Evolutionary conservation across 345 rosid genomes (phyloP).

Genomic region (Citrus glauca): DNA sequence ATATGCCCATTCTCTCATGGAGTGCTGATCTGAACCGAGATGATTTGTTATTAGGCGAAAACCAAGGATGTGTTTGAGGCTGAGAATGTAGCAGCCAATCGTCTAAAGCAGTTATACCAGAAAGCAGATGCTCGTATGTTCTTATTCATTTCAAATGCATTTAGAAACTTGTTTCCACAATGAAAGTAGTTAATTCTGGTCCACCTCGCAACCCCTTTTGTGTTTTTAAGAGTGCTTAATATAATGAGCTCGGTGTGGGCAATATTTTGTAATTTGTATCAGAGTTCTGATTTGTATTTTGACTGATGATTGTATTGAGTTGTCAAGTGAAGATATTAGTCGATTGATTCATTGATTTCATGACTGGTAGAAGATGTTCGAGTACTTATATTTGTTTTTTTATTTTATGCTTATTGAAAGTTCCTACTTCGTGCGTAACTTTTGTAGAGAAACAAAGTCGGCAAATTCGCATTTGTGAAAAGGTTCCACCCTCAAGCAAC

Average conservation of each 20-base stretch:
- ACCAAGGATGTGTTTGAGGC: constrained; percentile 37
- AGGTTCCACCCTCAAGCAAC: constrained; percentile 72
- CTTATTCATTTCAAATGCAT: constrained; percentile 11
- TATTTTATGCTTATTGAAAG: constrained; percentile 5
- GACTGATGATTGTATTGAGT: not conserved
- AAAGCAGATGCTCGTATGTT: constrained; percentile 69
- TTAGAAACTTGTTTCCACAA: not conserved
- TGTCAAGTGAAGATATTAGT: not conserved
- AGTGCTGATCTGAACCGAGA: not conserved
- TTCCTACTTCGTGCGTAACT: constrained; percentile 17
- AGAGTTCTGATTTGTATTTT: not conserved
- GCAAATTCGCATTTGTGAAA: constrained; percentile 65
- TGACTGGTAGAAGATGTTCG: not conserved
- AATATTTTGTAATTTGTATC: not conserved
- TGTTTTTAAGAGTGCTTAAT: not conserved
- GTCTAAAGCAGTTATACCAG: constrained; percentile 59
- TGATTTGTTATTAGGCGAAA: constrained; percentile 50
- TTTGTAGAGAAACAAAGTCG: constrained; percentile 74
- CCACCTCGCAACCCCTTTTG: not conserved
- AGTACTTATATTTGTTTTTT: not conserved
- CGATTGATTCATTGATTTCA: not conserved
- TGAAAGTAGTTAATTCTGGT: not conserved
- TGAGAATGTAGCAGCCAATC: constrained; percentile 41
- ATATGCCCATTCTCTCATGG: constrained; percentile 1
- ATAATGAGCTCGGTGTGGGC: not conserved